Evolutionary conservation across 177 flowering plant genomes (phyloP).

Genomic region (Vitis hybrid): DNA sequence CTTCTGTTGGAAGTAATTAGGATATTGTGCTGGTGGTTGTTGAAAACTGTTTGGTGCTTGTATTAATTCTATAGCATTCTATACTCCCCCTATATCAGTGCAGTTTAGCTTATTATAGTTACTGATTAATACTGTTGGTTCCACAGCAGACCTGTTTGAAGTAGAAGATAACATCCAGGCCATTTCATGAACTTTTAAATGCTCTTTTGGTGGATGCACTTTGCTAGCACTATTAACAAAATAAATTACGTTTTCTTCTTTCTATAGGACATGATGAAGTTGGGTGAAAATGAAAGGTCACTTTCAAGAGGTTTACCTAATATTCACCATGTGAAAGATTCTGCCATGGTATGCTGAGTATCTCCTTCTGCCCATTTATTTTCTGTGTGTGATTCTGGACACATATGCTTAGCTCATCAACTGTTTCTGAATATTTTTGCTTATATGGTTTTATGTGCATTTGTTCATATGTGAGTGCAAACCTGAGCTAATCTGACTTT

Average conservation of each 20-base stretch:
- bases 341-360: conserved; percentile 48
- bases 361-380: not conserved
- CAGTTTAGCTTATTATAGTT: too few relatives aligned
- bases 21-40: not conserved
- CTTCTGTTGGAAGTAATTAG: not conserved
- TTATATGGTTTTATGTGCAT: too few relatives aligned
- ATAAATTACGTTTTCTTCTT: conserved; percentile 13
- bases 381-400: not conserved
- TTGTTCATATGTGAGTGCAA: too few relatives aligned
- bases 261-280: conserved; percentile 79
- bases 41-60: not conserved
- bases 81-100: not conserved
- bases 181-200: not conserved
- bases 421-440: not conserved
- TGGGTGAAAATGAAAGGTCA: conserved; percentile 67
- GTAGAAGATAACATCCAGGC: not conserved
- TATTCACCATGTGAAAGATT: conserved; percentile 78
- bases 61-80: not conserved
- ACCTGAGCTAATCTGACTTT: too few relatives aligned
- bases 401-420: too few relatives aligned
- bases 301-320: conserved; percentile 61
- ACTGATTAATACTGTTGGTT: not conserved
- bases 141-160: not conserved
- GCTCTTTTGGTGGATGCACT: not conserved
- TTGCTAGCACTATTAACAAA: not conserved